Conservation (phyloP, 108 stramenopile genomes). For the Parmales sp. region DNA sequence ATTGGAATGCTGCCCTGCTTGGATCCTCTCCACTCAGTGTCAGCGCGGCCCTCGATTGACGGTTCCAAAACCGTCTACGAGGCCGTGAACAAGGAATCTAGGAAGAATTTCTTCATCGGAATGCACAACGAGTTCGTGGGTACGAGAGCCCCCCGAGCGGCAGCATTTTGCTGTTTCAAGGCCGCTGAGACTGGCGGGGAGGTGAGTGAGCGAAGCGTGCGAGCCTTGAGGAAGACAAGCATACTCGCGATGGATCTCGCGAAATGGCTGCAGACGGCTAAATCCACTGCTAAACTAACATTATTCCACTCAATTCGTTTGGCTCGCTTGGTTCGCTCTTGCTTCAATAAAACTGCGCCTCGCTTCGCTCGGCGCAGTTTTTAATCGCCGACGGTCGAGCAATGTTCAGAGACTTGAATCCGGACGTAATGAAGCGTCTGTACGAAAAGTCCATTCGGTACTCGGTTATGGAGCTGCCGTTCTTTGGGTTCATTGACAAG, state of each 20-base stretch:
- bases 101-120: constrained; percentile 82
- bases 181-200: constrained; percentile 75
- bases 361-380: too few relatives aligned
- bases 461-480: constrained; percentile 77
- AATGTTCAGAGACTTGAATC: constrained; percentile 61
- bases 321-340: too few relatives aligned
- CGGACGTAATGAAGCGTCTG: constrained; percentile 57
- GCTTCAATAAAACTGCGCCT: too few relatives aligned
- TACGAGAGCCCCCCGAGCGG: constrained; percentile 71
- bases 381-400: constrained; percentile 69
- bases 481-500: constrained; percentile 73
- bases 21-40: constrained; percentile 73
- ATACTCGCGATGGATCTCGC: too few relatives aligned
- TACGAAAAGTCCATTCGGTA: constrained; percentile 70
- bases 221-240: too few relatives aligned
- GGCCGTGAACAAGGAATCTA: constrained; percentile 79
- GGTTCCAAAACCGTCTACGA: constrained; percentile 71
- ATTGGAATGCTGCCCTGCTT: constrained; percentile 70
- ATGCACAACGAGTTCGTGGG: constrained; percentile 91
- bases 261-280: too few relatives aligned
- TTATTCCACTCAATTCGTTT: too few relatives aligned
- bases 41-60: constrained; percentile 72
- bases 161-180: constrained; percentile 84
- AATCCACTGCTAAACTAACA: too few relatives aligned
- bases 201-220: too few relatives aligned